phyloP scores from a whole-genome alignment of 78 protist species.

The Chrysochromulina parva region DNA sequence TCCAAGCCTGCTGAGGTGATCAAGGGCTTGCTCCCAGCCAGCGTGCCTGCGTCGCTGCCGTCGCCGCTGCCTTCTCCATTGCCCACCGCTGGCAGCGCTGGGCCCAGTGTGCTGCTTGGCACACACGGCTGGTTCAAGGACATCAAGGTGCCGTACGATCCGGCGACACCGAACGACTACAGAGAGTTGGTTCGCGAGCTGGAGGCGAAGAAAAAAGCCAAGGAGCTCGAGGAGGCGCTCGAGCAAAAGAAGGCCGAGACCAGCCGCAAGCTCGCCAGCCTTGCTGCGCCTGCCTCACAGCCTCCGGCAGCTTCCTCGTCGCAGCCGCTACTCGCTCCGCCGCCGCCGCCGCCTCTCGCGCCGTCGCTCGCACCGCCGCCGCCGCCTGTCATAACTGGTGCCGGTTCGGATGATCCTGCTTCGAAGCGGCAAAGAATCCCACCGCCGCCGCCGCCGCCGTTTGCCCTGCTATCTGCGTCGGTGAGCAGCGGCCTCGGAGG shows the following conservation, averaged over 20 bases:
- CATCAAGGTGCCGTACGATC: conserved; percentile 3
- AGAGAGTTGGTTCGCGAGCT: neutral
- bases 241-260: neutral
- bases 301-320: too few species aligned
- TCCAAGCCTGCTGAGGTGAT: neutral
- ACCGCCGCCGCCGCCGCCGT: neutral
- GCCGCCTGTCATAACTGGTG: too few species aligned
- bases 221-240: conserved; percentile 3
- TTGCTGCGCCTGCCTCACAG: neutral
- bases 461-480: neutral
- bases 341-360: too few species aligned
- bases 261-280: neutral
- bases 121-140: conserved; percentile 2
- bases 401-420: neutral
- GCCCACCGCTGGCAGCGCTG: neutral
- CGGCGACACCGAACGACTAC: neutral
- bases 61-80: neutral
- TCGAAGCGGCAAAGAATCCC: neutral
- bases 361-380: too few species aligned
- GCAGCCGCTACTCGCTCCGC: too few species aligned
- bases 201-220: neutral
- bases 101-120: neutral
- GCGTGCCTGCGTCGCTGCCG: neutral
- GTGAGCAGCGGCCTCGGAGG: too few species aligned
- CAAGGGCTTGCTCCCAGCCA: neutral